Evolutionary conservation across 805 yeast genomes (phyloP).

Genomic region (Candida tallmaniae): DNA sequence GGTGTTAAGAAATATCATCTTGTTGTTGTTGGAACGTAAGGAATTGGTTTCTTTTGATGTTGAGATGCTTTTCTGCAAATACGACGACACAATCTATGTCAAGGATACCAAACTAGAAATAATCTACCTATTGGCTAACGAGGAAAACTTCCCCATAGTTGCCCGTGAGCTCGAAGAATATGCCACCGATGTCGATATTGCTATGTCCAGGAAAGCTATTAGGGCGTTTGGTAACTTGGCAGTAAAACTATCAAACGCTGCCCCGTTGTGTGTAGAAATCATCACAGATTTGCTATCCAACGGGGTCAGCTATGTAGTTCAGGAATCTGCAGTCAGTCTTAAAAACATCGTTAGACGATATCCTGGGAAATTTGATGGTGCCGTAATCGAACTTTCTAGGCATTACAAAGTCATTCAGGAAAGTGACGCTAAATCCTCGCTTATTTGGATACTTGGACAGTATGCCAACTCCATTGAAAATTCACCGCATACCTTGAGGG

Average conservation of each 20-base stretch:
- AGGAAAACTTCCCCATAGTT: conserved; percentile 54
- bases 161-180: conserved; percentile 77
- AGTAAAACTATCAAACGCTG: conserved; percentile 61
- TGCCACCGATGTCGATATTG: conserved; percentile 80
- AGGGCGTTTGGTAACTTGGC: conserved; percentile 89
- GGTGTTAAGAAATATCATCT: conserved; percentile 72
- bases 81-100: conserved; percentile 81
- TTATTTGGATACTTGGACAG: conserved; percentile 83
- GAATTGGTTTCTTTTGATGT: conserved; percentile 61
- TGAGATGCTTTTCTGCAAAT: conserved; percentile 76
- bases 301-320: conserved; percentile 69
- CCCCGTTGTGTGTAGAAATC: conserved; percentile 59
- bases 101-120: conserved; percentile 89
- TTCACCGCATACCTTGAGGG: conserved; percentile 34
- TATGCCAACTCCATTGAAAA: conserved; percentile 48
- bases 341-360: conserved; percentile 75
- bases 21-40: conserved; percentile 64
- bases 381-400: conserved; percentile 23
- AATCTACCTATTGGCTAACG: conserved; percentile 71
- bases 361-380: conserved; percentile 48
- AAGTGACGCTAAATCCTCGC: conserved; percentile 71
- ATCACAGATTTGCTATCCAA: conserved; percentile 56
- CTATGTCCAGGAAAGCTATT: conserved; percentile 83
- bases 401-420: conserved; percentile 53
- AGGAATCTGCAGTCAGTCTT: conserved; percentile 73